Evolutionary conservation across 257 asterid genomes (phyloP).

Genomic region (Plantago ovata): DNA sequence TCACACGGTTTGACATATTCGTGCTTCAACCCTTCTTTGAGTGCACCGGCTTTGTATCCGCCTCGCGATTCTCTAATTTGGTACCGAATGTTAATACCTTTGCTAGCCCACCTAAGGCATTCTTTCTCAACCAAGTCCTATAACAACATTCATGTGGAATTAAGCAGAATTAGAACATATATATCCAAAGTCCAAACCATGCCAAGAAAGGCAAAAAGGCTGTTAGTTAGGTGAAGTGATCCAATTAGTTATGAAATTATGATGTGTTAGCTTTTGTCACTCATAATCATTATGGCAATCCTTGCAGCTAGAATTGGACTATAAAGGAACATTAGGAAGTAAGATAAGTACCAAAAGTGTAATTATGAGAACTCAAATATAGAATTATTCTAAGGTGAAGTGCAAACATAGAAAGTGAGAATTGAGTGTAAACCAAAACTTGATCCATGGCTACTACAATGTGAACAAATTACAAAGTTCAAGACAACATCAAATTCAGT

Average conservation of each 20-base stretch:
- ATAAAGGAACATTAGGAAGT: neutral
- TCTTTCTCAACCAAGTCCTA: slow-evolving; percentile 94
- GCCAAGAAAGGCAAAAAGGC: neutral
- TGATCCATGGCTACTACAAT: slow-evolving; percentile 13
- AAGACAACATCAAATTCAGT: slow-evolving; percentile 15
- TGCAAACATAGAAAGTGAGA: neutral
- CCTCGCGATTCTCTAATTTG: slow-evolving; percentile 78
- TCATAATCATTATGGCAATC: neutral
- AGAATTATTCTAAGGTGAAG: neutral
- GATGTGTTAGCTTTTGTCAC: slow-evolving; percentile 12
- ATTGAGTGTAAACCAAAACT: neutral
- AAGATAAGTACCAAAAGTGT: neutral
- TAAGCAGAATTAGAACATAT: neutral
- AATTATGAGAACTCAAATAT: neutral
- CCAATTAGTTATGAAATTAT: slow-evolving; percentile 4
- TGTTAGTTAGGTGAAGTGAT: neutral
- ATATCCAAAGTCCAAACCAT: neutral
- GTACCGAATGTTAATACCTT: slow-evolving; percentile 72
- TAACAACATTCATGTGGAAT: neutral
- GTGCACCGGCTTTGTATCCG: slow-evolving; percentile 98
- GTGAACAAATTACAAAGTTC: neutral
- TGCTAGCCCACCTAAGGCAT: slow-evolving; percentile 85
- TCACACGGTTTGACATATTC: slow-evolving; percentile 80
- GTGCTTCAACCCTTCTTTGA: slow-evolving; percentile 79
- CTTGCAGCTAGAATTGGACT: neutral